These are phyloP conservation scores for Mucor piriformis DNA, from an alignment of 371 early-diverging fungal species.

Conservation along the genomic window DNA sequence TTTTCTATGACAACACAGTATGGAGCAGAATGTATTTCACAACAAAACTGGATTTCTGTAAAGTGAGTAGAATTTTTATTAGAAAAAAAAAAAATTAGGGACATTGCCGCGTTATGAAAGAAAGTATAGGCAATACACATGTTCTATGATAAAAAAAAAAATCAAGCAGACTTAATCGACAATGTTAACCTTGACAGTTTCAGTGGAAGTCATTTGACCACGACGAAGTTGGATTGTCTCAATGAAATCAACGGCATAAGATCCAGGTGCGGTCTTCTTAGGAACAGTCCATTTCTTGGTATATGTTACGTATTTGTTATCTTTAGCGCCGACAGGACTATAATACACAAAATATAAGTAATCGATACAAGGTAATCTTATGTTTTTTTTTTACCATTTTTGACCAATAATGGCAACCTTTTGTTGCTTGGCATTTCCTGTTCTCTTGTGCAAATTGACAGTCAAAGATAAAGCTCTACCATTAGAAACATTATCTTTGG, in stretches of 20 bases:
- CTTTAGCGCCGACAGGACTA: slow-evolving; percentile 36
- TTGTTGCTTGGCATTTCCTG: slow-evolving; percentile 43
- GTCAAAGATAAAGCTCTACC: slow-evolving; percentile 43
- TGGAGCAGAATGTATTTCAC: too few relatives aligned
- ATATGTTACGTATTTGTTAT: slow-evolving; percentile 32
- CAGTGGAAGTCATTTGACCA: slow-evolving; percentile 30
- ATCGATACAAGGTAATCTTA: neutral
- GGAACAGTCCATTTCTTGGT: slow-evolving; percentile 49
- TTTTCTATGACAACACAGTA: too few relatives aligned
- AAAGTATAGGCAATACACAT: too few relatives aligned
- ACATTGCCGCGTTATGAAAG: too few relatives aligned
- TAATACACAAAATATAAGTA: neutral
- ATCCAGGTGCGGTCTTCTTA: slow-evolving; percentile 48
- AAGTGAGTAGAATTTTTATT: too few relatives aligned
- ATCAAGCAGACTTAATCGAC: slow-evolving; percentile 23
- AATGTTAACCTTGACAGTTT: slow-evolving; percentile 39
- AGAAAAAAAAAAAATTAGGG: too few relatives aligned
- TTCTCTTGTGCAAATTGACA: slow-evolving; percentile 46
- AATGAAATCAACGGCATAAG: slow-evolving; percentile 45
- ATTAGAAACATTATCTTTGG: slow-evolving; percentile 33
- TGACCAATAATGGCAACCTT: slow-evolving; percentile 35
- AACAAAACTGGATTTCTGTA: too few relatives aligned
- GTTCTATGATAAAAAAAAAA: too few relatives aligned
- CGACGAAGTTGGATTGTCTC: slow-evolving; percentile 33
- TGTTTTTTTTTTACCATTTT: slow-evolving; percentile 31